These are phyloP conservation scores for Pleurozium schreberi DNA, from an alignment of 225 moss, liverwort and hornwort species.

Conservation along the genomic window DNA sequence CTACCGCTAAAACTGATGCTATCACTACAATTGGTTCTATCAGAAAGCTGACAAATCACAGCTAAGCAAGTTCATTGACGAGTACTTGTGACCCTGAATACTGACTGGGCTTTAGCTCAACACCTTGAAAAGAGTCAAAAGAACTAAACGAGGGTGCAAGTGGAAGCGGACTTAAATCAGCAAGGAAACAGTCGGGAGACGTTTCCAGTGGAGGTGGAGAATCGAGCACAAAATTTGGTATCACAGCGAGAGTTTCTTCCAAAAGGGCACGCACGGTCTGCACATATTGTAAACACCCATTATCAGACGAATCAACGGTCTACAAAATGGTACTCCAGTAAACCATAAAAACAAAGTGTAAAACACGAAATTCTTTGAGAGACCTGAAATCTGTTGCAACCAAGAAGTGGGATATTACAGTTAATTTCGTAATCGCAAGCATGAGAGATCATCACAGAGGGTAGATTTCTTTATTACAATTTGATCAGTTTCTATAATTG, in stretches of 20 bases:
- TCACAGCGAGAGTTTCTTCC: slow-evolving; percentile 26
- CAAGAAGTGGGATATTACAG: not conserved
- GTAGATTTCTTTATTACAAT: not conserved
- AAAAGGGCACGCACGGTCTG: slow-evolving; percentile 36
- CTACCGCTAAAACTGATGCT: not conserved
- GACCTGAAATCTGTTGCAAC: not conserved
- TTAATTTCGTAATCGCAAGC: not conserved
- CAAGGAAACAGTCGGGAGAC: not conserved
- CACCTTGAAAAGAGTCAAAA: not conserved
- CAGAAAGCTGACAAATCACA: not conserved
- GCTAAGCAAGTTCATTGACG: slow-evolving; percentile 7
- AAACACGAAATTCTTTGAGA: not conserved
- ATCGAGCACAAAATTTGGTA: slow-evolving; percentile 48
- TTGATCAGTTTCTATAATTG: not conserved
- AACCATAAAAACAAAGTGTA: not conserved
- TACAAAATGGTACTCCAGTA: not conserved
- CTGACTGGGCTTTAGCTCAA: not conserved
- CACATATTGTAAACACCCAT: not conserved
- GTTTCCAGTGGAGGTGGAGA: slow-evolving; percentile 12
- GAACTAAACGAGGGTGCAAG: not conserved
- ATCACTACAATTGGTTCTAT: not conserved
- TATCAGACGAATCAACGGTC: not conserved
- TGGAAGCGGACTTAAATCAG: slow-evolving; percentile 28
- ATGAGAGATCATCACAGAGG: not conserved
- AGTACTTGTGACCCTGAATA: not conserved